A percentile compares a stretch with the other conserved stretches of the same genome.
Conservation (phyloP, 1,139 yeast species). For the Blastobotrys buckinghamii region DNA sequence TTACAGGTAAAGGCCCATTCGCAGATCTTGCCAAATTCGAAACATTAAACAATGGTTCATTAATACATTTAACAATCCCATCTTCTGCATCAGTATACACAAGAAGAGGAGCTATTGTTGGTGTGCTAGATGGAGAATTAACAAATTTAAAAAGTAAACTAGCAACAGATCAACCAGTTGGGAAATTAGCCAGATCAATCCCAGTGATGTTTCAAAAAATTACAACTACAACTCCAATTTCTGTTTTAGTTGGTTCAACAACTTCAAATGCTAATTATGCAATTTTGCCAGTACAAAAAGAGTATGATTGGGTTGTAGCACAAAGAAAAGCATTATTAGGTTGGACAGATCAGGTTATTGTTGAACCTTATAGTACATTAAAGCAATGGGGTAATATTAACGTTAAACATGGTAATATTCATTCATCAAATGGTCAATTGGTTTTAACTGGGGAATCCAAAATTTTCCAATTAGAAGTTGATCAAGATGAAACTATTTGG, state of each 20-base stretch:
- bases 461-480: constrained; percentile 29
- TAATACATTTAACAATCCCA: constrained; percentile 45
- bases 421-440: constrained; percentile 24
- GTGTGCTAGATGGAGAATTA: constrained; percentile 39
- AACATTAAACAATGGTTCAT: constrained; percentile 40
- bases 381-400: constrained; percentile 28
- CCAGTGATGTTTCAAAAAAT: constrained; percentile 26
- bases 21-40: constrained; percentile 34
- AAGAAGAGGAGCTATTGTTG: constrained; percentile 41
- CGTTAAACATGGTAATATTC: constrained; percentile 22
- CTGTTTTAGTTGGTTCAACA: constrained; percentile 19
- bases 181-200: constrained; percentile 17
- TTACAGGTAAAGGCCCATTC: constrained; percentile 9
- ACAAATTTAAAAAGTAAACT: constrained; percentile 19
- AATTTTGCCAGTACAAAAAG: constrained; percentile 12
- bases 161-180: constrained; percentile 17
- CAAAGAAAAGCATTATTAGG: constrained; percentile 32
- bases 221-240: constrained; percentile 24
- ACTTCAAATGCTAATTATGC: constrained; percentile 10
- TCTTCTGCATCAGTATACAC: constrained; percentile 44
- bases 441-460: constrained; percentile 34
- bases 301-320: constrained; percentile 28
- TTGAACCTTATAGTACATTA: constrained; percentile 14
- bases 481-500: constrained; percentile 26
- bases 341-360: constrained; percentile 28